Conservation (phyloP, 108 stramenopile species). For the Schizochytrium sp. region DNA sequence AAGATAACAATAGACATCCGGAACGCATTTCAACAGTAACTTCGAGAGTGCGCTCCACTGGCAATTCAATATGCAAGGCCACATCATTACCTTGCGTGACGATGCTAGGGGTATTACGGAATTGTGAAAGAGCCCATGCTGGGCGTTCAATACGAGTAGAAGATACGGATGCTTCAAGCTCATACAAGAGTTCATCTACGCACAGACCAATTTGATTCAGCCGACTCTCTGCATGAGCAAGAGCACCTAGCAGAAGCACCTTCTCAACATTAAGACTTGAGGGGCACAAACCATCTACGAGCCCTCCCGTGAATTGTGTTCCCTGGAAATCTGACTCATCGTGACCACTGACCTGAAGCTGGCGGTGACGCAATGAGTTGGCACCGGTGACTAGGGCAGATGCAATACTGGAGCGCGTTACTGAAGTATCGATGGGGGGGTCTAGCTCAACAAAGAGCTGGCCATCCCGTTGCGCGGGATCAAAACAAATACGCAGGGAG, state of each 20-base stretch:
- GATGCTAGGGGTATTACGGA: constrained; percentile 14
- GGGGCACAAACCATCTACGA: constrained; percentile 52
- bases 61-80: constrained; percentile 22
- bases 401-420: constrained; percentile 29
- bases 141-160: neutral
- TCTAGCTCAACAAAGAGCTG: constrained; percentile 56
- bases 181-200: constrained; percentile 13
- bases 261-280: constrained; percentile 56
- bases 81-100: constrained; percentile 42
- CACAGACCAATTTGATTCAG: constrained; percentile 21
- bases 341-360: neutral
- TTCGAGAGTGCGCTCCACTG: constrained; percentile 46
- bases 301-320: neutral
- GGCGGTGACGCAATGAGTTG: neutral
- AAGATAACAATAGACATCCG: neutral
- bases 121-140: constrained; percentile 34
- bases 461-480: constrained; percentile 16
- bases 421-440: constrained; percentile 47
- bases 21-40: constrained; percentile 55
- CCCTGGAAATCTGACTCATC: neutral
- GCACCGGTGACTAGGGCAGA: constrained; percentile 6
- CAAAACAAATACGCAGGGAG: constrained; percentile 19
- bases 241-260: constrained; percentile 32
- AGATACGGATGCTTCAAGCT: constrained; percentile 2
- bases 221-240: constrained; percentile 52